phyloP scores from a whole-genome alignment of 331 rosid genomes.

The Malus hybrid region DNA sequence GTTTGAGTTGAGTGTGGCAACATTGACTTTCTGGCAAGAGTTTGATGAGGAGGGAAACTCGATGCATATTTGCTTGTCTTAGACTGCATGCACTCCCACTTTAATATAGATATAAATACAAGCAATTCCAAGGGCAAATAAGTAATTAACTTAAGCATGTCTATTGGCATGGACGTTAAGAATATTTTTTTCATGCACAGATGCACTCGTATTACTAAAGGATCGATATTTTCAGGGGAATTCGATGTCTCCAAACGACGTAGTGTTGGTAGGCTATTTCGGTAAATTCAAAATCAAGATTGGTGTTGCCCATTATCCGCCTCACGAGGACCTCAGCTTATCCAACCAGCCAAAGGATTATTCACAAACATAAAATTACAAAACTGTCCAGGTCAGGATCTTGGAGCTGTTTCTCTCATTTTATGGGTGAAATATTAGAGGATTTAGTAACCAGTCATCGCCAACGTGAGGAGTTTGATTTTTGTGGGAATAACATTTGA shows the following conservation, averaged over 20 bases:
- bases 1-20: neutral
- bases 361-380: neutral
- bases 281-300: neutral
- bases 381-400: neutral
- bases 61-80: neutral
- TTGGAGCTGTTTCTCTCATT: neutral
- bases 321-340: constrained; percentile 4
- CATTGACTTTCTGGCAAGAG: neutral
- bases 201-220: neutral
- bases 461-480: neutral
- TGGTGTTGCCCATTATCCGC: neutral
- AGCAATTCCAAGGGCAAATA: neutral
- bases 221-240: neutral
- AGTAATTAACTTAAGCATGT: neutral
- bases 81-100: neutral
- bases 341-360: neutral
- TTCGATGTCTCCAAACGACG: neutral
- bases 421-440: neutral
- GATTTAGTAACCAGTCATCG: neutral
- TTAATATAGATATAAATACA: neutral
- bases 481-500: neutral
- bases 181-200: neutral
- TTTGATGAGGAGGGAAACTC: neutral
- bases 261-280: neutral
- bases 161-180: neutral